phyloP scores from a whole-genome alignment of 345 rosid species.

The Syzygium aqueum region DNA sequence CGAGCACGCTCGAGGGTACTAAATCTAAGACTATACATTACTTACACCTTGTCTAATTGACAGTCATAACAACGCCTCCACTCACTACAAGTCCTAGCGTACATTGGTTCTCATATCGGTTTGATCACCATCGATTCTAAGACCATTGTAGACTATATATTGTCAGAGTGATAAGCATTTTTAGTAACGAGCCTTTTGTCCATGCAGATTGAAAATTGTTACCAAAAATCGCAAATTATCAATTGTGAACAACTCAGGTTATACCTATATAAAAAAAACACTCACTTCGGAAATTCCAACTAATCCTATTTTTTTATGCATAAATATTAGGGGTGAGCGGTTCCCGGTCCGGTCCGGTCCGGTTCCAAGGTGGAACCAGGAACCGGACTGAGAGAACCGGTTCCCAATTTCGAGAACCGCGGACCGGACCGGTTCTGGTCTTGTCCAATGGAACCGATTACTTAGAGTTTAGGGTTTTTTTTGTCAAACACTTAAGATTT shows the following conservation, averaged over 20 bases:
- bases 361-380: no score
- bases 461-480: no score
- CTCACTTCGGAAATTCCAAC: neutral
- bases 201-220: neutral
- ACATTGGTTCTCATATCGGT: fast-evolving
- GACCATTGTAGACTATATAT: fast-evolving
- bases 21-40: neutral
- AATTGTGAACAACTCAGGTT: neutral
- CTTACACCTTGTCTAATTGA: fast-evolving
- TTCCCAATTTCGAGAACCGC: no score
- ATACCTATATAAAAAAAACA: neutral
- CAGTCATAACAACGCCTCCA: neutral
- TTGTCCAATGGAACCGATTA: no score
- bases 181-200: fast-evolving
- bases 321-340: no score
- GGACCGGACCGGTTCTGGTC: no score
- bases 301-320: neutral
- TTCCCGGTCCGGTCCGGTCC: no score
- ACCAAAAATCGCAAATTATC: neutral
- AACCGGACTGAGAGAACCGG: no score
- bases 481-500: no score
- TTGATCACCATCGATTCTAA: neutral
- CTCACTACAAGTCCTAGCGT: fast-evolving
- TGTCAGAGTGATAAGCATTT: fast-evolving
- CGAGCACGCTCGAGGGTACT: neutral